These are phyloP conservation scores for Cladosporium sp. DNA, from an alignment of 2,329 filamentous ascomycete species.

Conservation along the genomic window DNA sequence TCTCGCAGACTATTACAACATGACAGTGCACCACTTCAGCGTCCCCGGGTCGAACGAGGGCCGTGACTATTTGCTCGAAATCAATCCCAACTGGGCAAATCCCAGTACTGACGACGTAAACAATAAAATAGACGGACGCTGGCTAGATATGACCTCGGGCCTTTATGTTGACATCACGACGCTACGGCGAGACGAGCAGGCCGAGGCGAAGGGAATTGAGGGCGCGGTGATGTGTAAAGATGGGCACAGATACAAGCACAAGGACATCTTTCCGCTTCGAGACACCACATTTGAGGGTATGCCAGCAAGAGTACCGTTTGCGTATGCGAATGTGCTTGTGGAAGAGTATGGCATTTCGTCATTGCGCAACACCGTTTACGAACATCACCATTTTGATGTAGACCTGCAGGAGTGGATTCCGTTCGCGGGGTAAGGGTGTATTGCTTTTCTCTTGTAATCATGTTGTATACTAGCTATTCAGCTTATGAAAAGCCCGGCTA, in stretches of 20 bases:
- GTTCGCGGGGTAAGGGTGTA: too few species aligned
- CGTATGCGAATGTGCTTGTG: slow-evolving; percentile 54
- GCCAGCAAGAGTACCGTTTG: slow-evolving; percentile 56
- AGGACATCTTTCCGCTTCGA: slow-evolving; percentile 60
- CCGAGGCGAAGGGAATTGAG: slow-evolving; percentile 38
- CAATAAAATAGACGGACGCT: slow-evolving; percentile 61
- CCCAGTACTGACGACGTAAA: slow-evolving; percentile 46
- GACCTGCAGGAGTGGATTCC: background rate
- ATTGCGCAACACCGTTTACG: background rate
- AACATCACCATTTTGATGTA: background rate
- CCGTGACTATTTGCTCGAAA: slow-evolving; percentile 61
- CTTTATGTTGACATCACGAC: slow-evolving; percentile 64
- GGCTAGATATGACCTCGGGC: slow-evolving; percentile 60
- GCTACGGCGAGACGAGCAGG: slow-evolving; percentile 48
- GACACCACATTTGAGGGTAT: slow-evolving; percentile 51
- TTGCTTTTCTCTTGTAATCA: too few species aligned
- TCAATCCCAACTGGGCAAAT: slow-evolving; percentile 57
- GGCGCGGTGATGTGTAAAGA: slow-evolving; percentile 58
- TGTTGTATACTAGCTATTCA: too few species aligned
- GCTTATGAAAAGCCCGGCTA: too few species aligned
- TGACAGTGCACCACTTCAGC: slow-evolving; percentile 54
- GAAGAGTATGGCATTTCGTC: slow-evolving; percentile 54
- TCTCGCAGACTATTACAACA: slow-evolving; percentile 61
- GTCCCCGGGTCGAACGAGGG: too few species aligned
- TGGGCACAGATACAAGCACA: slow-evolving; percentile 53